Percentiles rank a stretch among this genome's conserved stretches.
Conservation (phyloP, 192 early-diverging fungal species). For the Rhizophagus prolifer region DNA sequence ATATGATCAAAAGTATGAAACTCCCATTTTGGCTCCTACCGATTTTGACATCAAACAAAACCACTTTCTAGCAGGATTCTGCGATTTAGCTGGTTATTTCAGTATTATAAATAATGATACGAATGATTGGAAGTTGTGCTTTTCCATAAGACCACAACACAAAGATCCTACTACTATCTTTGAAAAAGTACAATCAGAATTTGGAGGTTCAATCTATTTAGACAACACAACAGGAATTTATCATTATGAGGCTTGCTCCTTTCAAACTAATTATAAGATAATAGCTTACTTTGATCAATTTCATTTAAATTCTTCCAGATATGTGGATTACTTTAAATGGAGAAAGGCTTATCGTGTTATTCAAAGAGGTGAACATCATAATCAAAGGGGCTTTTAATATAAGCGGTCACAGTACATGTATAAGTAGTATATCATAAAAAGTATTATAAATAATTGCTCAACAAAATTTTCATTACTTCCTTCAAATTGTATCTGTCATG, state of each 20-base stretch:
- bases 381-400: too few relatives aligned
- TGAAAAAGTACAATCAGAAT: neutral
- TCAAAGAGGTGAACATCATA: too few relatives aligned
- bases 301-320: neutral
- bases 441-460: too few relatives aligned
- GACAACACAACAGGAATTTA: neutral
- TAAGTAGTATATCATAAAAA: too few relatives aligned
- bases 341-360: neutral
- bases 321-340: neutral
- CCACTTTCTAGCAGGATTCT: neutral
- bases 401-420: too few relatives aligned
- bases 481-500: too few relatives aligned
- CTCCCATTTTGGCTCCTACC: too few relatives aligned
- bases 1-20: too few relatives aligned
- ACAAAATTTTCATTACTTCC: too few relatives aligned
- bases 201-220: neutral
- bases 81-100: neutral
- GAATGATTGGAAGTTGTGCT: too few relatives aligned
- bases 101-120: neutral
- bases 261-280: neutral
- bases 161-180: neutral
- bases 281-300: neutral
- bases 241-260: neutral
- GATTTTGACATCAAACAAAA: neutral
- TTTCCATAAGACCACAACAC: too few relatives aligned